These are phyloP conservation scores for Ambrosiella cleistominuta DNA, from an alignment of 2,329 filamentous ascomycete genomes.

Conservation along the genomic window DNA sequence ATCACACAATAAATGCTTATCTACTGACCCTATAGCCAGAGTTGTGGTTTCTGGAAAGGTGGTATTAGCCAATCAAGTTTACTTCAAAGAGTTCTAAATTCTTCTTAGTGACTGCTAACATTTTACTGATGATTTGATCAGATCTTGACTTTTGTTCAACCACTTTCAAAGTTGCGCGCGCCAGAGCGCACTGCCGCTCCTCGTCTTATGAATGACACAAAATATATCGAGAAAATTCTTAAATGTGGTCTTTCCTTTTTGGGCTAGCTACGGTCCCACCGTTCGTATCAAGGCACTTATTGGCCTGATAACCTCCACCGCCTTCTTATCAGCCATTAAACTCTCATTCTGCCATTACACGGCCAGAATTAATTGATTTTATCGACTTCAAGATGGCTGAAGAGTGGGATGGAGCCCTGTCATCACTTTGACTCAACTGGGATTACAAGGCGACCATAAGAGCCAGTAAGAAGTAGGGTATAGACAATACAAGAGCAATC, in stretches of 20 bases:
- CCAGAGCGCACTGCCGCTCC: background rate
- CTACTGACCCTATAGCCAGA: background rate
- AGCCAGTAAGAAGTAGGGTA: background rate
- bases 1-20: background rate
- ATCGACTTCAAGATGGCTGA: background rate
- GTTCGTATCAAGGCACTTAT: background rate
- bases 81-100: too few relatives aligned
- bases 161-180: background rate
- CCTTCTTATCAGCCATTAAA: background rate
- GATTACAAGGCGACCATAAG: background rate
- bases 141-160: background rate
- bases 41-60: background rate
- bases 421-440: conserved; percentile 1
- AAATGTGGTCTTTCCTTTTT: background rate
- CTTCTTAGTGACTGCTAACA: too few relatives aligned
- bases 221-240: background rate
- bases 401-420: background rate
- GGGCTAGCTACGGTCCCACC: conserved; percentile 2
- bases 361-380: background rate
- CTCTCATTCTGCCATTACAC: conserved; percentile 7
- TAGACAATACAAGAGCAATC: background rate
- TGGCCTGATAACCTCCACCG: conserved; percentile 10
- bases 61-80: background rate
- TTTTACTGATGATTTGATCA: too few relatives aligned
- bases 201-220: background rate